These are phyloP conservation scores for Solanum acaule DNA, from an alignment of 257 asterid species.

Conservation along the genomic window DNA sequence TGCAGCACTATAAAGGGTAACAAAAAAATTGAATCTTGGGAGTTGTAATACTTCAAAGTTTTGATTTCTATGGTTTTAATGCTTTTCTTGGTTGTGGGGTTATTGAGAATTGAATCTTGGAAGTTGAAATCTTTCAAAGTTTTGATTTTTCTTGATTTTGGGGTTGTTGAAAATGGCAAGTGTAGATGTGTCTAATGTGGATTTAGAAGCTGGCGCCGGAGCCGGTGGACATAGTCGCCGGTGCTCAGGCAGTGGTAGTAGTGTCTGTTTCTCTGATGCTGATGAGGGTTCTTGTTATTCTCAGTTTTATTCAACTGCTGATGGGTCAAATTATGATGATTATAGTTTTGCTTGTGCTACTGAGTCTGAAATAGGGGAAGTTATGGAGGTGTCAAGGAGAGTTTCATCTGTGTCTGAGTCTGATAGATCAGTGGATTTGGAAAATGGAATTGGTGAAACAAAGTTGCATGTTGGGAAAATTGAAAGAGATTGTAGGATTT, in stretches of 20 bases:
- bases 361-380: constrained; percentile 18
- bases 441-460: constrained; percentile 19
- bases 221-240: constrained; percentile 18
- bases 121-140: constrained; percentile 1
- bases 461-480: constrained; percentile 21
- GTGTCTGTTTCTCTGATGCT: constrained; percentile 62
- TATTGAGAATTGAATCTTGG: neutral
- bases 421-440: constrained; percentile 34
- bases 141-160: constrained; percentile 20
- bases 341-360: constrained; percentile 20
- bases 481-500: constrained; percentile 76
- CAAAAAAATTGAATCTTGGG: neutral
- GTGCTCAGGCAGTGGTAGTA: constrained; percentile 19
- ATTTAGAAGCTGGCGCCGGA: constrained; percentile 62
- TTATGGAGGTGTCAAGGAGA: constrained; percentile 24
- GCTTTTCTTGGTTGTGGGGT: constrained; percentile 4
- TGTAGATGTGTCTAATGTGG: constrained; percentile 34
- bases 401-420: constrained; percentile 32
- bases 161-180: constrained; percentile 27
- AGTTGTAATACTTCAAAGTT: neutral
- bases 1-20: neutral
- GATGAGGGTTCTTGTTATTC: constrained; percentile 70
- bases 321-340: constrained; percentile 51
- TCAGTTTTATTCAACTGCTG: constrained; percentile 71
- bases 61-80: constrained; percentile 8